Evolutionary conservation across 148 eudicot genomes (phyloP).

Genomic region (Rhododendron molle): DNA sequence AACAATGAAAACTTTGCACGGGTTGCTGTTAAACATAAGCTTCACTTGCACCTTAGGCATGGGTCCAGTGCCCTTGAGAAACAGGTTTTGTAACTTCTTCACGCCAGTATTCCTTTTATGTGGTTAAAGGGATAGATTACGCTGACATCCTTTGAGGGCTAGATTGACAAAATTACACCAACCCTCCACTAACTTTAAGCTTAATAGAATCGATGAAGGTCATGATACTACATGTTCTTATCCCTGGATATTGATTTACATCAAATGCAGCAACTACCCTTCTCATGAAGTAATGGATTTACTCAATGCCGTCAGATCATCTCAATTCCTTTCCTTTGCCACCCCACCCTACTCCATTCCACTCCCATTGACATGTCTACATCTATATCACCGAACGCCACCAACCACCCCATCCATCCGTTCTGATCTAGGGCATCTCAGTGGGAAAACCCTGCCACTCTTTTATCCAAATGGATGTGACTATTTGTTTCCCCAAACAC

Average conservation of each 20-base stretch:
- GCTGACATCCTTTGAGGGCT: background rate
- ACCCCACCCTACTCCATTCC: background rate
- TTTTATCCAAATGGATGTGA: background rate
- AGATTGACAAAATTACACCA: background rate
- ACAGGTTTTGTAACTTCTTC: conserved; percentile 45
- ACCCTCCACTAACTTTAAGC: background rate
- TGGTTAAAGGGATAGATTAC: conserved; percentile 1
- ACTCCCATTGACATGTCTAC: background rate
- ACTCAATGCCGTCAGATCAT: background rate
- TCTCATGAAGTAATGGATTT: background rate
- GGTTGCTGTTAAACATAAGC: conserved; percentile 83
- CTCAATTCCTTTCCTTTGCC: background rate
- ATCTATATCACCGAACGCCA: background rate
- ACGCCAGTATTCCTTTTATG: background rate
- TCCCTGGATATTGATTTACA: background rate
- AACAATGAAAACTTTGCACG: conserved; percentile 99
- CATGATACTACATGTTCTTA: background rate
- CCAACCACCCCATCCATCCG: background rate
- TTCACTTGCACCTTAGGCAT: conserved; percentile 88
- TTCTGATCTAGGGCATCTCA: background rate
- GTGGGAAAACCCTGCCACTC: background rate
- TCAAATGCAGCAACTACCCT: background rate
- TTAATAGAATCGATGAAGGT: background rate
- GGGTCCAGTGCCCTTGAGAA: conserved; percentile 96
- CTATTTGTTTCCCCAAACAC: background rate